Percentiles rank a stretch among this genome's conserved stretches.
These are phyloP conservation scores for Penicillium manginii DNA, from an alignment of 495 filamentous ascomycete species.

Conservation along the genomic window DNA sequence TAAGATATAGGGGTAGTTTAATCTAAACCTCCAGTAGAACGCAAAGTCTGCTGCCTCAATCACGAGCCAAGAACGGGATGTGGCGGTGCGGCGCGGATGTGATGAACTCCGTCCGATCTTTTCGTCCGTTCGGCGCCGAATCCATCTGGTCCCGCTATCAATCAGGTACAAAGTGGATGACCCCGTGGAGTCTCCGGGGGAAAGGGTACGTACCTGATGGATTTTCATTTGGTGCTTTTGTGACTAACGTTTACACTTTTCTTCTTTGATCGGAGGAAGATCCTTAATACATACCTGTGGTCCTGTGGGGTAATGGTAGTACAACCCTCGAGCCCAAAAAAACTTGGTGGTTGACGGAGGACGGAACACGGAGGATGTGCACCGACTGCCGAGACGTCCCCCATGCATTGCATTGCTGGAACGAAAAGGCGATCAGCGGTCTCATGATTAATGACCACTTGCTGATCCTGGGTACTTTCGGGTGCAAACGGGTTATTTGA, in stretches of 20 bases:
- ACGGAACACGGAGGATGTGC: too few species aligned
- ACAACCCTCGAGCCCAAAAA: neutral
- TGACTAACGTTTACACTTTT: too few species aligned
- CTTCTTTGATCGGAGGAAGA: neutral
- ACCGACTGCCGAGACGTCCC: neutral
- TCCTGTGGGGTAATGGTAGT: neutral
- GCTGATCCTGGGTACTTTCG: too few species aligned
- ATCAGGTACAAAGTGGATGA: too few species aligned
- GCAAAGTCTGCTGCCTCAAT: slow-evolving; percentile 12
- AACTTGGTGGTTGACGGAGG: neutral
- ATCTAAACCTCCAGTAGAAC: neutral
- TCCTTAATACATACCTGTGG: too few species aligned
- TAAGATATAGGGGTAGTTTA: neutral
- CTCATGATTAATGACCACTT: neutral
- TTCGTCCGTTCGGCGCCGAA: slow-evolving; percentile 8
- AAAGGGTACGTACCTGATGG: too few species aligned
- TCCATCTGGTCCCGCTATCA: neutral
- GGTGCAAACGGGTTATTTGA: too few species aligned
- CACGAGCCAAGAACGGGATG: slow-evolving; percentile 4
- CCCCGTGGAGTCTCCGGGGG: too few species aligned
- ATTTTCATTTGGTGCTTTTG: too few species aligned
- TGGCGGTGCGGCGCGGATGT: slow-evolving; percentile 11
- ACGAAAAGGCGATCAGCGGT: slow-evolving; percentile 19
- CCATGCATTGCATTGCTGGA: slow-evolving; percentile 2
- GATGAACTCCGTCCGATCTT: slow-evolving; percentile 3